These are phyloP conservation scores for Claviceps capensis DNA, from an alignment of 2,329 filamentous ascomycete species.

Conservation along the genomic window DNA sequence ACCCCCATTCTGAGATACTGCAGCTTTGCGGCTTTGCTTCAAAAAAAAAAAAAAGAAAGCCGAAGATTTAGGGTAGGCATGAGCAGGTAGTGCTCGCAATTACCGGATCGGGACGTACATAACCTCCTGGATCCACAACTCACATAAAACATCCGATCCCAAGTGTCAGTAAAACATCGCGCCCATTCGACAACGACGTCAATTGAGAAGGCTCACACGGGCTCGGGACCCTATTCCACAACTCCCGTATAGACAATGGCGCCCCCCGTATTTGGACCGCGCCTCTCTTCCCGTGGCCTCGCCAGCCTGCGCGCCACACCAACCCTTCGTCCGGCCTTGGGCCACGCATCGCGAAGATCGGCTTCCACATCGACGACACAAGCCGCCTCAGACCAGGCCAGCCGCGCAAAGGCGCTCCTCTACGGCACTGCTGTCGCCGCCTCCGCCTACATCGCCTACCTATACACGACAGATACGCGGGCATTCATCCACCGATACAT, in stretches of 20 bases:
- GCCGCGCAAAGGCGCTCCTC: constrained; percentile 23
- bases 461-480: constrained; percentile 64
- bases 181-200: neutral
- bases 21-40: no score
- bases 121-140: neutral
- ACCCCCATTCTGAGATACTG: no score
- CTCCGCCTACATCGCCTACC: constrained; percentile 36
- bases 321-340: neutral
- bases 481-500: constrained; percentile 56
- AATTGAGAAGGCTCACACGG: constrained; percentile 9
- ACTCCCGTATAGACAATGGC: constrained; percentile 4
- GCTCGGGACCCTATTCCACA: constrained; percentile 1
- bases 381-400: constrained; percentile 14
- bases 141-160: neutral
- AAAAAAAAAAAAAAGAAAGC: neutral
- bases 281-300: constrained; percentile 6
- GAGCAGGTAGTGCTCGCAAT: no score
- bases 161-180: neutral
- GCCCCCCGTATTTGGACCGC: constrained; percentile 7
- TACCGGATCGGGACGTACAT: no score
- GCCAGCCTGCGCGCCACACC: constrained; percentile 2
- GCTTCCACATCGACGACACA: constrained; percentile 19
- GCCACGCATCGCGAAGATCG: constrained; percentile 14
- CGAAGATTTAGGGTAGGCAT: no score
- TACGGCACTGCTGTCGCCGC: constrained; percentile 28